Evolutionary conservation across 257 asterid genomes (phyloP).

Genomic region (Oldenlandia corymbosa): DNA sequence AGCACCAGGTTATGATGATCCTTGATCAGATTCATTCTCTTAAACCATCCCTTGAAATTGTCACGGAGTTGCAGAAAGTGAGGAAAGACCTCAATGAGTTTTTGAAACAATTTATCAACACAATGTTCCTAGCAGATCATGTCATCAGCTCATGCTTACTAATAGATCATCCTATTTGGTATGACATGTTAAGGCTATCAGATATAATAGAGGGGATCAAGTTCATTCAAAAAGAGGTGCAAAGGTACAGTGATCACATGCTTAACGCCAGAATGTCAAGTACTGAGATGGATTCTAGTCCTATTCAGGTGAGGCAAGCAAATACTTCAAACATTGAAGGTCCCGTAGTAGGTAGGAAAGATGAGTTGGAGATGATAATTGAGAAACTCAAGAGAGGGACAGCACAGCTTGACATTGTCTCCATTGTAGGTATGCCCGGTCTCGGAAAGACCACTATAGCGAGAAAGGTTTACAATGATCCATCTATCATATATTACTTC

Average conservation of each 20-base stretch:
- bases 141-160: no score
- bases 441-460: constrained; percentile 32
- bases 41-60: background rate
- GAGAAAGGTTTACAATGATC: constrained; percentile 14
- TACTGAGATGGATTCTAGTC: no score
- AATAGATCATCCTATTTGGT: no score
- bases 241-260: background rate
- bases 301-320: background rate
- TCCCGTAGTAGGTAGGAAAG: constrained; percentile 4
- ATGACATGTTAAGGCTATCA: no score
- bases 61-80: background rate
- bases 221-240: background rate
- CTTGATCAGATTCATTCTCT: background rate
- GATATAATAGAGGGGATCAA: background rate
- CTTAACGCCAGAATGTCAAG: background rate
- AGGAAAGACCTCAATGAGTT: constrained; percentile 2
- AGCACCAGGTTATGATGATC: background rate
- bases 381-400: background rate
- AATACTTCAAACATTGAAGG: background rate
- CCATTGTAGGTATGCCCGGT: background rate
- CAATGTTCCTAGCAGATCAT: no score
- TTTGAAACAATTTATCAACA: background rate
- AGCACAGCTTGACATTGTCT: no score
- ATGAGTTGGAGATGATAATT: constrained; percentile 2
- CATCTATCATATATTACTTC: constrained; percentile 8